Percentiles rank a stretch among this genome's conserved stretches.
phyloP scores from a whole-genome alignment of 2,329 filamentous ascomycete species.

The Aspergillus aculeatinus region DNA sequence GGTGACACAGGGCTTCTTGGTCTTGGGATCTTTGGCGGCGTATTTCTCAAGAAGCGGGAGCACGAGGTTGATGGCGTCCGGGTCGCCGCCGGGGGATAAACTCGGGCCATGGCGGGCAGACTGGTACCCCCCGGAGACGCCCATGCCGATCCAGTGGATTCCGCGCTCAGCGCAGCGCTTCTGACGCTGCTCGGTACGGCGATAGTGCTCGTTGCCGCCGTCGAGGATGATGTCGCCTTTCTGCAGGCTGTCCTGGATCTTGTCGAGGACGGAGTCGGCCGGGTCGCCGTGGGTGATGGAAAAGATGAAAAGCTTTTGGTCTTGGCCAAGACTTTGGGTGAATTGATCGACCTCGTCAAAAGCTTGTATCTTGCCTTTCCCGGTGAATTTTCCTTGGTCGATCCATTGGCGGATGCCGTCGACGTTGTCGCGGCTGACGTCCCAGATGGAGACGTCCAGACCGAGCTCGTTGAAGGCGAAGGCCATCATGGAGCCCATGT shows the following conservation, averaged over 20 bases:
- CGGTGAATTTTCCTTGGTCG: constrained; percentile 22
- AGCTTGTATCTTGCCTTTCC: constrained; percentile 34
- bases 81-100: constrained; percentile 65
- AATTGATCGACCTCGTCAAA: constrained; percentile 40
- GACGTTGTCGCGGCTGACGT: constrained; percentile 35
- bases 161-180: constrained; percentile 56
- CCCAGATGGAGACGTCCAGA: constrained; percentile 42
- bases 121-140: constrained; percentile 69
- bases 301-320: constrained; percentile 41
- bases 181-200: constrained; percentile 63
- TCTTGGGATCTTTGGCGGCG: constrained; percentile 59
- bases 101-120: constrained; percentile 64
- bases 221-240: constrained; percentile 67
- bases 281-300: constrained; percentile 42
- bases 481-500: constrained; percentile 46
- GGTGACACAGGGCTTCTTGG: constrained; percentile 60
- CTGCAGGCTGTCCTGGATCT: constrained; percentile 53
- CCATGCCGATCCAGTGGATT: constrained; percentile 66
- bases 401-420: constrained; percentile 28
- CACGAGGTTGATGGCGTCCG: constrained; percentile 56
- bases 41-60: constrained; percentile 62
- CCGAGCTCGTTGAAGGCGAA: constrained; percentile 42
- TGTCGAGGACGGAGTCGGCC: constrained; percentile 36
- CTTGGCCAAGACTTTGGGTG: constrained; percentile 31
- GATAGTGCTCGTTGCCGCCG: constrained; percentile 67